phyloP scores from a whole-genome alignment of 768 basidiomycete genomes.

The Infundibulicybe gibba region DNA sequence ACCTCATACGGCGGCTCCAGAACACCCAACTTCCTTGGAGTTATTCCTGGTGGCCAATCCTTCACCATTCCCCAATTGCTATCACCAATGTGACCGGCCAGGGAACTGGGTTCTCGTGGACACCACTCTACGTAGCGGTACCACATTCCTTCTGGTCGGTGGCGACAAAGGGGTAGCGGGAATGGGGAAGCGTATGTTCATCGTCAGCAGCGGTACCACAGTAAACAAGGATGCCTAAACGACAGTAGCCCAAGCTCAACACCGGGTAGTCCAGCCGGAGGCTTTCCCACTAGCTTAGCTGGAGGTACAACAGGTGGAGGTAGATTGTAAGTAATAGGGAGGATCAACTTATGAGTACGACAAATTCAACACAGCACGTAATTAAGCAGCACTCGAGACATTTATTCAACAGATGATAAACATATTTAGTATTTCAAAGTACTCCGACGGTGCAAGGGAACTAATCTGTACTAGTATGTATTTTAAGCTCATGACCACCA shows the following conservation, averaged over 20 bases:
- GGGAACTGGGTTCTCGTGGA: slow-evolving; percentile 71
- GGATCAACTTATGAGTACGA: no score
- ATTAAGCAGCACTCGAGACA: no score
- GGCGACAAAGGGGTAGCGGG: slow-evolving; percentile 71
- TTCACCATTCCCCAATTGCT: neutral
- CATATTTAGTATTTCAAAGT: no score
- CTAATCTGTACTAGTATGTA: no score
- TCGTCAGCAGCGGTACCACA: slow-evolving; percentile 46
- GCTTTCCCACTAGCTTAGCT: slow-evolving; percentile 54
- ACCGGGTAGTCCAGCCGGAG: slow-evolving; percentile 72
- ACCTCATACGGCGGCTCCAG: neutral
- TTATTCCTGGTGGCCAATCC: slow-evolving; percentile 67
- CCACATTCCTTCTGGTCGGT: slow-evolving; percentile 61
- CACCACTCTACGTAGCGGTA: slow-evolving; percentile 59
- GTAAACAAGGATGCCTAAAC: slow-evolving; percentile 55
- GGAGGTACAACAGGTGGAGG: slow-evolving; percentile 24
- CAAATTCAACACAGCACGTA: no score
- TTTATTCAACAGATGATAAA: no score
- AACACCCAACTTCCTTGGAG: slow-evolving; percentile 59
- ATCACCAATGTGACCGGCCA: slow-evolving; percentile 38
- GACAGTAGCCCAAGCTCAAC: slow-evolving; percentile 71
- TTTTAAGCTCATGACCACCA: no score
- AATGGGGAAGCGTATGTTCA: slow-evolving; percentile 60
- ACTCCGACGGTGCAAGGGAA: no score
- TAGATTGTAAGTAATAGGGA: no score